phyloP scores from a whole-genome alignment of 2,329 filamentous ascomycete species.

The Curvularia lunata region DNA sequence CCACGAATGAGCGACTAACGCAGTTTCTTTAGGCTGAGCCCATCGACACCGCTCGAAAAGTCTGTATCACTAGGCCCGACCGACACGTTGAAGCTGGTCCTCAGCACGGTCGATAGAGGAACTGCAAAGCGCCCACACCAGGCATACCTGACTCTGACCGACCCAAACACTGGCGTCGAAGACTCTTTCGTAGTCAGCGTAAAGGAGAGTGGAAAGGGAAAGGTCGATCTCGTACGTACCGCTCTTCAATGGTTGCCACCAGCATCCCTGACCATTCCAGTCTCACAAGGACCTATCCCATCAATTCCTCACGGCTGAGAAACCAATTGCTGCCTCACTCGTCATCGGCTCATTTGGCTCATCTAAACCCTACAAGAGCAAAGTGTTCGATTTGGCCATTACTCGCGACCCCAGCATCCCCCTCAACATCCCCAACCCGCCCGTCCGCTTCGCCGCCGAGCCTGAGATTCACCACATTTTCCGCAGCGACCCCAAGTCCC shows the following conservation, averaged over 20 bases:
- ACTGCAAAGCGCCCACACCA: constrained; percentile 88
- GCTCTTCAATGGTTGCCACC: constrained; percentile 12
- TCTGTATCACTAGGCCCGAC: constrained; percentile 68
- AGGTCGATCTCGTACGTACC: constrained; percentile 76
- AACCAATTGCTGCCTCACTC: constrained; percentile 78
- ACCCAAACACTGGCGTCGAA: constrained; percentile 77
- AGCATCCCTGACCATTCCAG: constrained; percentile 57
- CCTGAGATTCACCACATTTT: constrained; percentile 92
- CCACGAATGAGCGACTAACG: constrained; percentile 2
- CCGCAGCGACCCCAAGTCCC: constrained; percentile 77
- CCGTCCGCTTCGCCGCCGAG: constrained; percentile 82
- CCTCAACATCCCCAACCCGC: constrained; percentile 66
- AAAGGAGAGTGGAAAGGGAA: constrained; percentile 87
- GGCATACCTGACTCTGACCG: constrained; percentile 84
- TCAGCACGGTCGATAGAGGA: constrained; percentile 81
- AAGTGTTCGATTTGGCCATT: constrained; percentile 76
- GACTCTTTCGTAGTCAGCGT: constrained; percentile 83
- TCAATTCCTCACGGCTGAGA: constrained; percentile 73
- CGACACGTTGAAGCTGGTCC: constrained; percentile 79
- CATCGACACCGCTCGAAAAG: constrained; percentile 65
- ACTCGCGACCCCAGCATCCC: constrained; percentile 67
- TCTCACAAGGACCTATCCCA: constrained; percentile 86
- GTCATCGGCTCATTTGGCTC: constrained; percentile 87
- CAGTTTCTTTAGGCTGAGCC: constrained; percentile 46
- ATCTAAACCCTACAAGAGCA: constrained; percentile 68